phyloP scores from a whole-genome alignment of 2,329 filamentous ascomycete genomes.

The Epicoccum sorghinum region DNA sequence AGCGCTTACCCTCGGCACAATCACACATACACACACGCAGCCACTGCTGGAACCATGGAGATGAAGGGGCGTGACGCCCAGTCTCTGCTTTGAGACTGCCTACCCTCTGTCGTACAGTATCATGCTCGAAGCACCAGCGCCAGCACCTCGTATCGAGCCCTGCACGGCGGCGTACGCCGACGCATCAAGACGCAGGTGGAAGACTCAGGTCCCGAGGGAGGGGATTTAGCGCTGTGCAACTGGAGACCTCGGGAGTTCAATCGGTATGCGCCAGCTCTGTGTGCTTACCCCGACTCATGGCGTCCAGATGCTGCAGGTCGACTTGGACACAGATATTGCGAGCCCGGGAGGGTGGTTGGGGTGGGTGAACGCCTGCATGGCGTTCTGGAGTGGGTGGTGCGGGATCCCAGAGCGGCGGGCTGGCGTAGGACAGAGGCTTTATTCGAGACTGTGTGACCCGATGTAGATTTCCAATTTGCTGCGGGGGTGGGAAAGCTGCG shows the following conservation, averaged over 20 bases:
- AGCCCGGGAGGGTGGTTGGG: constrained; percentile 5
- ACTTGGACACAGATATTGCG: constrained; percentile 12
- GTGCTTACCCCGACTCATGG: constrained; percentile 3
- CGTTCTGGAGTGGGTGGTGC: constrained; percentile 12
- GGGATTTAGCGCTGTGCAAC: constrained; percentile 13
- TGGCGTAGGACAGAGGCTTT: constrained; percentile 14
- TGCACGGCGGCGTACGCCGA: neutral
- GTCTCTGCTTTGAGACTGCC: neutral
- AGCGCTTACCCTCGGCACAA: neutral
- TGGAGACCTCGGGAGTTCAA: neutral
- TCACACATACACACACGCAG: neutral
- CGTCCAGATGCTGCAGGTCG: constrained; percentile 19
- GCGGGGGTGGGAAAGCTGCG: neutral
- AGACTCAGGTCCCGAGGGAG: neutral
- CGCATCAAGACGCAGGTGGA: neutral
- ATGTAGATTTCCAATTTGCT: constrained; percentile 10
- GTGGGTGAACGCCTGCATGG: constrained; percentile 20
- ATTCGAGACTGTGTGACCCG: constrained; percentile 12
- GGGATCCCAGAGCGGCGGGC: constrained; percentile 4
- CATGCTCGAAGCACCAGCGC: neutral
- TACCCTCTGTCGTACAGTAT: neutral
- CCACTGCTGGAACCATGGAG: constrained; percentile 9
- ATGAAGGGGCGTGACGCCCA: constrained; percentile 13
- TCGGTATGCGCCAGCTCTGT: constrained; percentile 11
- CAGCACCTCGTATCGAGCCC: neutral